Conservation (phyloP, 129 eudicot species). For the Chrysanthemum seticuspe region DNA sequence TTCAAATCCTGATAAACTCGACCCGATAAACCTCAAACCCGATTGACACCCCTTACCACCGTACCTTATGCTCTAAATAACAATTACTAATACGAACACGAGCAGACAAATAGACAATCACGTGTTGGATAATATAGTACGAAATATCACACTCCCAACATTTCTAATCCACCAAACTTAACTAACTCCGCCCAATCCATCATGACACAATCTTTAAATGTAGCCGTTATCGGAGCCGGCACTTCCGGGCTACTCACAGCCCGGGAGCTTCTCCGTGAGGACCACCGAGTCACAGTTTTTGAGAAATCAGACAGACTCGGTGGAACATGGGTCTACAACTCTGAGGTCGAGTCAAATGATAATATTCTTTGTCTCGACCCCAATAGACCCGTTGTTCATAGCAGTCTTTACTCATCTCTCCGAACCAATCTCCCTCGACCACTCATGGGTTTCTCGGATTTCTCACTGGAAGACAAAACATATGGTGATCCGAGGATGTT, state of each 20-base stretch:
- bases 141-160: too few relatives aligned
- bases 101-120: too few relatives aligned
- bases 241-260: constrained; percentile 50
- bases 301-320: constrained; percentile 35
- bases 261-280: constrained; percentile 49
- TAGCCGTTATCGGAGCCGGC: constrained; percentile 77
- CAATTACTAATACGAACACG: too few relatives aligned
- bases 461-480: constrained; percentile 38
- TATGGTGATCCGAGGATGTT: constrained; percentile 49
- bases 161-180: not conserved
- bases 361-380: constrained; percentile 28
- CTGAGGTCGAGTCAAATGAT: too few relatives aligned
- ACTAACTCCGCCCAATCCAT: not conserved
- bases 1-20: too few relatives aligned
- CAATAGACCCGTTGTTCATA: constrained; percentile 49
- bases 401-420: constrained; percentile 67
- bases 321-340: constrained; percentile 7
- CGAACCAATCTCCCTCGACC: constrained; percentile 72
- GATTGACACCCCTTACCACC: too few relatives aligned
- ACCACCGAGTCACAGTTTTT: constrained; percentile 50
- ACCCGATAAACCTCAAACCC: too few relatives aligned
- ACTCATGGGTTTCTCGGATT: constrained; percentile 65
- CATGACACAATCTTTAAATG: constrained; percentile 37
- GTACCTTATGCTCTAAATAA: too few relatives aligned
- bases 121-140: too few relatives aligned